Evolutionary conservation across 2,329 filamentous ascomycete genomes (phyloP).

Genomic region (Penicillium glabrum): DNA sequence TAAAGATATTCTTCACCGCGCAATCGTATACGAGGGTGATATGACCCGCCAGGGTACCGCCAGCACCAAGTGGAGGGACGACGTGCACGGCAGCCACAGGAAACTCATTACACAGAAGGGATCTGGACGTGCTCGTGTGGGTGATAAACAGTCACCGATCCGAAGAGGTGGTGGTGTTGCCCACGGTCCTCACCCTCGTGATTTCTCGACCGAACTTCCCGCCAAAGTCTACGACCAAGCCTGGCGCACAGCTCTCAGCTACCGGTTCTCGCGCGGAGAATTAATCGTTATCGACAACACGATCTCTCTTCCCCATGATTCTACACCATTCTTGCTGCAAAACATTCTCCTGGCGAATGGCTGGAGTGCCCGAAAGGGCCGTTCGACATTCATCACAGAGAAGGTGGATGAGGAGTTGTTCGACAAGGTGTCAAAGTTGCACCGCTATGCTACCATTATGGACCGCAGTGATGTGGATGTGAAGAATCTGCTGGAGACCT

Average conservation of each 20-base stretch:
- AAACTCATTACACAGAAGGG: conserved; percentile 91
- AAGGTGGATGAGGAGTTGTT: conserved; percentile 63
- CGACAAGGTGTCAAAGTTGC: conserved; percentile 63
- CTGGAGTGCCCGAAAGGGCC: conserved; percentile 66
- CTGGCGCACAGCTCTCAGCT: conserved; percentile 90
- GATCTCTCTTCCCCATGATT: conserved; percentile 60
- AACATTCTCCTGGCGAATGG: conserved; percentile 70
- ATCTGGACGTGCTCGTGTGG: conserved; percentile 73
- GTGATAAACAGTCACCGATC: conserved; percentile 78
- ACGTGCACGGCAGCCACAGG: conserved; percentile 77
- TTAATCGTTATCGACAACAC: conserved; percentile 82
- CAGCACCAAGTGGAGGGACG: conserved; percentile 73
- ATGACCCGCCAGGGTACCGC: conserved; percentile 83
- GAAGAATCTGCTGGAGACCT: conserved; percentile 86
- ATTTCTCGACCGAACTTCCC: conserved; percentile 82
- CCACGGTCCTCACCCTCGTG: conserved; percentile 86
- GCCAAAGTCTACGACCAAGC: conserved; percentile 93
- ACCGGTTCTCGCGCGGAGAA: conserved; percentile 84
- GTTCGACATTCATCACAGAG: conserved; percentile 73
- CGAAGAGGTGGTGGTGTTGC: conserved; percentile 81
- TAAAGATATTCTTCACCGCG: conserved; percentile 87
- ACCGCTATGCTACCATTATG: conserved; percentile 67
- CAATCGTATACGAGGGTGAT: conserved; percentile 91
- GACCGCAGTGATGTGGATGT: conserved; percentile 83
- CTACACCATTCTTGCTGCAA: conserved; percentile 58